These are phyloP conservation scores for Blastobotrys americana DNA, from an alignment of 805 yeast species.

Conservation along the genomic window DNA sequence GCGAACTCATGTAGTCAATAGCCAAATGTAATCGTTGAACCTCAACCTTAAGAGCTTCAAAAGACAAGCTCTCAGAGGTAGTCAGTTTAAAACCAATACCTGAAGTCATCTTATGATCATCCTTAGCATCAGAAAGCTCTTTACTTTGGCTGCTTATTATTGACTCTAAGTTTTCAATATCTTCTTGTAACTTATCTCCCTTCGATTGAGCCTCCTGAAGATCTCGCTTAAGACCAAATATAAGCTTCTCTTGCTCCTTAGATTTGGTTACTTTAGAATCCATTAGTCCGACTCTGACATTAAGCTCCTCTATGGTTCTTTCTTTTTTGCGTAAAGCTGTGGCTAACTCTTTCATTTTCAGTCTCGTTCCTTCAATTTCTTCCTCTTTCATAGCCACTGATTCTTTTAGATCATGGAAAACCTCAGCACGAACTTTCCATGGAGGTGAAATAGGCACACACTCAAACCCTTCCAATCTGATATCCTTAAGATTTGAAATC, in stretches of 20 bases:
- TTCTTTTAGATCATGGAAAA: constrained; percentile 11
- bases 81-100: constrained; percentile 7
- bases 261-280: constrained; percentile 20
- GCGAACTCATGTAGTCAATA: constrained; percentile 6
- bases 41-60: constrained; percentile 10
- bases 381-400: constrained; percentile 5
- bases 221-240: constrained; percentile 13
- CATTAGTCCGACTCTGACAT: constrained; percentile 19
- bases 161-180: constrained; percentile 9
- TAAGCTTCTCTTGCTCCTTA: constrained; percentile 17
- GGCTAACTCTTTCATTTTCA: constrained; percentile 17
- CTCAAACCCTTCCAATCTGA: constrained; percentile 4
- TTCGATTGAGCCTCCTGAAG: constrained; percentile 7
- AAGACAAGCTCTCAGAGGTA: constrained; percentile 7
- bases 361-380: constrained; percentile 16
- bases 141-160: constrained; percentile 11
- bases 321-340: constrained; percentile 18
- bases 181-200: constrained; percentile 11
- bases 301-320: constrained; percentile 22
- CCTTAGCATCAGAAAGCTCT: constrained; percentile 11
- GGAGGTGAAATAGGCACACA: constrained; percentile 13
- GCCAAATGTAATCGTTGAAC: constrained; percentile 10
- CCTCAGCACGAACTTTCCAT: constrained; percentile 19
- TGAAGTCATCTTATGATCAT: constrained; percentile 1
- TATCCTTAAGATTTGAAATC: constrained; percentile 1